Evolutionary conservation across 2,329 filamentous ascomycete genomes (phyloP).

Genomic region (Pyricularia pennisetigena): DNA sequence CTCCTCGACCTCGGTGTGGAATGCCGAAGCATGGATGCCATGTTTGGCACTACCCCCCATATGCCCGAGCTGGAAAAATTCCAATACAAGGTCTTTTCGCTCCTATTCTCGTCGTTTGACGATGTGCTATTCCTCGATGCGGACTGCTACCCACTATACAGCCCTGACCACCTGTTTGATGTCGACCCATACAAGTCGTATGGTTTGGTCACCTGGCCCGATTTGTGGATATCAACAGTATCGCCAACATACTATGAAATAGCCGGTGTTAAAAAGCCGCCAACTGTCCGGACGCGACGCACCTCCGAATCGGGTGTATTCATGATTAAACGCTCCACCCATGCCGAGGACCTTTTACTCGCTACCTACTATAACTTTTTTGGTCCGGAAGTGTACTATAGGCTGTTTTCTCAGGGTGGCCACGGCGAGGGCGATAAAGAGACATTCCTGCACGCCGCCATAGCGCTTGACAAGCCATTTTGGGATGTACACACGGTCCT

Average conservation of each 20-base stretch:
- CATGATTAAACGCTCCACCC: conserved; percentile 34
- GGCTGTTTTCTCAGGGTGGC: conserved; percentile 31
- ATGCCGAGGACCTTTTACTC: conserved; percentile 35
- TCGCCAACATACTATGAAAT: conserved; percentile 35
- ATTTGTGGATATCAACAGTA: conserved; percentile 35
- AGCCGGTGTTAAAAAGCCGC: conserved; percentile 21
- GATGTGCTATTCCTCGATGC: conserved; percentile 49
- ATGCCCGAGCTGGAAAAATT: conserved; percentile 26
- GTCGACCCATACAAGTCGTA: conserved; percentile 38
- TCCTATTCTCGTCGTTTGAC: conserved; percentile 49
- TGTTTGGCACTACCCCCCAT: conserved; percentile 13
- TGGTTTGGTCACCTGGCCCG: conserved; percentile 48
- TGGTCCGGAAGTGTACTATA: conserved; percentile 40
- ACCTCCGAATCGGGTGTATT: conserved; percentile 39
- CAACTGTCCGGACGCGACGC: conserved; percentile 16
- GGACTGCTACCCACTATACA: conserved; percentile 38
- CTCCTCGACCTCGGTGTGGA: conserved; percentile 19
- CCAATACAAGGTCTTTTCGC: conserved; percentile 46
- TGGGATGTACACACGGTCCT: conserved; percentile 26
- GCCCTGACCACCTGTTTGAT: conserved; percentile 32
- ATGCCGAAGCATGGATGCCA: conserved; percentile 21
- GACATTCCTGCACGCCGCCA: conserved; percentile 33
- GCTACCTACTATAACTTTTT: conserved; percentile 45
- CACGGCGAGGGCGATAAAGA: conserved; percentile 37
- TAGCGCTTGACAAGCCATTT: conserved; percentile 26